These are phyloP conservation scores for Zygoascus flipseniorum DNA, from an alignment of 805 yeast species.

Conservation along the genomic window DNA sequence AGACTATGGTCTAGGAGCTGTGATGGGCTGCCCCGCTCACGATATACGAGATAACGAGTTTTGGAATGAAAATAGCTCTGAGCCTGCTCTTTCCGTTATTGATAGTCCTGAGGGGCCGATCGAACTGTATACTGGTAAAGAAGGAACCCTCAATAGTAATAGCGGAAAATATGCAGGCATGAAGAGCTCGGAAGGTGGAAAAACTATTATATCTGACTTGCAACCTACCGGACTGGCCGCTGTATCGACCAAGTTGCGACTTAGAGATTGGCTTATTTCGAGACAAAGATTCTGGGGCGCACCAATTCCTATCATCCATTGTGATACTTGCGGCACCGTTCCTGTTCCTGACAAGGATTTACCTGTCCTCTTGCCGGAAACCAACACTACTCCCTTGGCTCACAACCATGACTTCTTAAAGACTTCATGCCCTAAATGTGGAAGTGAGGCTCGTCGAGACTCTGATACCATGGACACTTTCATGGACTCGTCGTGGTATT, in stretches of 20 bases:
- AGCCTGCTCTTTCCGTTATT: conserved; percentile 37
- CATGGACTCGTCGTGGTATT: conserved; percentile 97
- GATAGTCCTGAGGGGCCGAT: conserved; percentile 29
- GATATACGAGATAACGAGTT: conserved; percentile 77
- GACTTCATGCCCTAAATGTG: conserved; percentile 74
- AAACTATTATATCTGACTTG: conserved; percentile 38
- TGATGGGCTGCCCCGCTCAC: conserved; percentile 97
- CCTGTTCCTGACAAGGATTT: conserved; percentile 84
- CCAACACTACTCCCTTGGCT: conserved; percentile 53
- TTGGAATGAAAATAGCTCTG: conserved; percentile 56
- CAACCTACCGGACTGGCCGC: conserved; percentile 35
- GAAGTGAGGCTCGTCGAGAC: conserved; percentile 64
- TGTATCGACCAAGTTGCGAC: conserved; percentile 44
- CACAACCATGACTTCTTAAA: conserved; percentile 60
- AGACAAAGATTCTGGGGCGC: conserved; percentile 98
- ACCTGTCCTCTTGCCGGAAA: conserved; percentile 72
- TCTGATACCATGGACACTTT: conserved; percentile 99
- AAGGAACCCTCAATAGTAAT: conserved; percentile 42
- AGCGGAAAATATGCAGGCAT: conserved; percentile 47
- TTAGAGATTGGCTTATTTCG: conserved; percentile 91
- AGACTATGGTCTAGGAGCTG: conserved; percentile 84
- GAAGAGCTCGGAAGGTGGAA: conserved; percentile 42
- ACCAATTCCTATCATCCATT: conserved; percentile 91
- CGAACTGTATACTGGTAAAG: conserved; percentile 30
- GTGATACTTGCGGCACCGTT: conserved; percentile 77